A percentile compares a stretch with the other conserved stretches of the same genome.
These are phyloP conservation scores for Protomyces pachydermus DNA, from an alignment of 1,139 yeast species.

Conservation along the genomic window DNA sequence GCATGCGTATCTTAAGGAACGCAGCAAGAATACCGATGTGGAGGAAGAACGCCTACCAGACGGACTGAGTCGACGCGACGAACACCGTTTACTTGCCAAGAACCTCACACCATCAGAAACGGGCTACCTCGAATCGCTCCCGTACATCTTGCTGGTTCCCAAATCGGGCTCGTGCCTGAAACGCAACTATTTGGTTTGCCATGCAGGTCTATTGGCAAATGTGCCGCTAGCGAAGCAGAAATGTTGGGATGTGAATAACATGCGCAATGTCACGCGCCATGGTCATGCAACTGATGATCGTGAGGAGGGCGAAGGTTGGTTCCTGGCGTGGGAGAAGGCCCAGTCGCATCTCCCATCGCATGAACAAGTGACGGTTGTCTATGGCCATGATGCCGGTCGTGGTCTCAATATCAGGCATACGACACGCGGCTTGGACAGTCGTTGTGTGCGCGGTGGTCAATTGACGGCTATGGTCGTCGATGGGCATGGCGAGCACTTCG, in stretches of 20 bases:
- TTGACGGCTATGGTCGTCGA: slow-evolving; percentile 57
- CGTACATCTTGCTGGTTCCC: slow-evolving; percentile 10
- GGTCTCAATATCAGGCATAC: slow-evolving; percentile 64
- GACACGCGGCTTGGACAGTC: slow-evolving; percentile 75
- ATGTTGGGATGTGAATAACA: slow-evolving; percentile 24
- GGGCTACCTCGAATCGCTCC: slow-evolving; percentile 11
- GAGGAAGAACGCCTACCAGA: slow-evolving; percentile 7
- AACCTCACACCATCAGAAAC: not conserved
- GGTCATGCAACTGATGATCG: slow-evolving; percentile 10
- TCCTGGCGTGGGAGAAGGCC: slow-evolving; percentile 48
- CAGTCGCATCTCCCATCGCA: slow-evolving; percentile 42
- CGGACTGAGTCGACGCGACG: slow-evolving; percentile 18
- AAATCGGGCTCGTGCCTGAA: not conserved
- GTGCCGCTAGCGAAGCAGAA: slow-evolving; percentile 1
- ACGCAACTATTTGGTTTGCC: slow-evolving; percentile 8
- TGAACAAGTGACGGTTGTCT: slow-evolving; percentile 52
- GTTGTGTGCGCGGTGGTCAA: slow-evolving; percentile 70
- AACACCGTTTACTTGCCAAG: slow-evolving; percentile 22
- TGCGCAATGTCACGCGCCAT: slow-evolving; percentile 13
- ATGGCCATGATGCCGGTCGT: slow-evolving; percentile 83
- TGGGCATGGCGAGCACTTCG: slow-evolving; percentile 29
- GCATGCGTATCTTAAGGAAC: slow-evolving; percentile 44
- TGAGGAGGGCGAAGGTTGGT: slow-evolving; percentile 22
- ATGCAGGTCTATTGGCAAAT: slow-evolving; percentile 11
- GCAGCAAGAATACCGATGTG: not conserved